Conservation (phyloP, 2,329 filamentous ascomycete species). For the Didymella pomorum region DNA sequence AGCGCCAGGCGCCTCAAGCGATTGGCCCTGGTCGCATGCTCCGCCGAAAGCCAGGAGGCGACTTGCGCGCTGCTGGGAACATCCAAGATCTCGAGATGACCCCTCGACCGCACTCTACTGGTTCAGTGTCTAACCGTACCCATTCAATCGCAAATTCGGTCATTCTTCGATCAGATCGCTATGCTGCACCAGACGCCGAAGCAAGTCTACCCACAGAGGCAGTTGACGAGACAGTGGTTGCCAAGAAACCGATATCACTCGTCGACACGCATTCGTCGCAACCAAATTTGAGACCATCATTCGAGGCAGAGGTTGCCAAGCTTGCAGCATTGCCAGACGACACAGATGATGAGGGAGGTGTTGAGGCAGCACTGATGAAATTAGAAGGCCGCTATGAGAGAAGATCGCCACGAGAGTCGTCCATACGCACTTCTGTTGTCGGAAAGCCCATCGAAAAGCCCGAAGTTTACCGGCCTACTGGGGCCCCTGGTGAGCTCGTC, state of each 20-base stretch:
- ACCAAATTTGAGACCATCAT: slow-evolving; percentile 70
- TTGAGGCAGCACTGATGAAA: slow-evolving; percentile 91
- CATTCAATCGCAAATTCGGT: slow-evolving; percentile 52
- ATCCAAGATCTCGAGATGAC: slow-evolving; percentile 55
- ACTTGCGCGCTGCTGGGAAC: slow-evolving; percentile 57
- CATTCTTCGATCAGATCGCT: slow-evolving; percentile 44
- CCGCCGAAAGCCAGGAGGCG: slow-evolving; percentile 58
- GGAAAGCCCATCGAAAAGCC: slow-evolving; percentile 28
- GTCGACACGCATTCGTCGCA: slow-evolving; percentile 64
- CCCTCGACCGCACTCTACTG: slow-evolving; percentile 58
- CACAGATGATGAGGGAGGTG: slow-evolving; percentile 76
- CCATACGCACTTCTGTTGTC: slow-evolving; percentile 26
- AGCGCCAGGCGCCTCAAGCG: slow-evolving; percentile 39
- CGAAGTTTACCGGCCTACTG: slow-evolving; percentile 35
- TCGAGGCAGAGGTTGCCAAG: slow-evolving; percentile 86
- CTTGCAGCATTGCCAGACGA: slow-evolving; percentile 90
- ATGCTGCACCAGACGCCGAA: slow-evolving; percentile 29
- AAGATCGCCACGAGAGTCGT: slow-evolving; percentile 39
- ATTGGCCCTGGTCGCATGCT: slow-evolving; percentile 49
- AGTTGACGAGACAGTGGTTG: slow-evolving; percentile 19
- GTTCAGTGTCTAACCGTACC: slow-evolving; percentile 56
- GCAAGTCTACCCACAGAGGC: slow-evolving; percentile 19
- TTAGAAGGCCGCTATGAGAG: slow-evolving; percentile 85
- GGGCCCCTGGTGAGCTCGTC: slow-evolving; percentile 26
- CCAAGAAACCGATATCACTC: slow-evolving; percentile 51